Evolutionary conservation across 768 basidiomycete species (phyloP).

Genomic region (button mushroom (Agaricus bisporus)): DNA sequence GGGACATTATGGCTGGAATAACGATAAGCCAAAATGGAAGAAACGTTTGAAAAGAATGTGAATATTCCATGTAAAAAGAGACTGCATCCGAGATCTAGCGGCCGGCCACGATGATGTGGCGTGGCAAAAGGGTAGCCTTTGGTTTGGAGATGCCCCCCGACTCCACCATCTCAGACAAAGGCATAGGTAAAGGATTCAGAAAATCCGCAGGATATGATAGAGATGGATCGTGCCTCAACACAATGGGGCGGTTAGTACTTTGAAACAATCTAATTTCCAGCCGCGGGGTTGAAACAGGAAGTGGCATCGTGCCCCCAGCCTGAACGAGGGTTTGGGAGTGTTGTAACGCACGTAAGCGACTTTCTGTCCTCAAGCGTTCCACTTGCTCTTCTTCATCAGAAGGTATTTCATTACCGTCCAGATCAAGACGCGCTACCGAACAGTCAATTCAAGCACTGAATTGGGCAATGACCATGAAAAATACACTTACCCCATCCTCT

Average conservation of each 20-base stretch:
- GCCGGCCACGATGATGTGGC: constrained; percentile 34
- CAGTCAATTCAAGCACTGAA: constrained; percentile 2
- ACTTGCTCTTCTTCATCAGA: constrained; percentile 57
- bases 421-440: constrained; percentile 37
- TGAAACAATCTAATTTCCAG: constrained; percentile 5
- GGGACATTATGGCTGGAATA: not conserved
- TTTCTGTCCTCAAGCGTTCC: constrained; percentile 45
- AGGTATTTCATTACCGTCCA: constrained; percentile 60
- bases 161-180: constrained; percentile 44
- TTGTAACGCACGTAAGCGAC: constrained; percentile 31
- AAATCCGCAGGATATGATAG: constrained; percentile 13
- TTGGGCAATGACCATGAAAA: constrained; percentile 3
- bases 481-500: constrained; percentile 41
- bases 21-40: not conserved
- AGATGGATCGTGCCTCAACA: constrained; percentile 10
- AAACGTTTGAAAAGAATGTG: constrained; percentile 2
- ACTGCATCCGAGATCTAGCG: constrained; percentile 19
- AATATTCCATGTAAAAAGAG: constrained; percentile 4
- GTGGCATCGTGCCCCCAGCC: not conserved
- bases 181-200: constrained; percentile 51
- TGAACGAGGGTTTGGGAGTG: constrained; percentile 8
- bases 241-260: constrained; percentile 4
- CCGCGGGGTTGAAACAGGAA: not conserved
- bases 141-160: constrained; percentile 15
- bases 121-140: constrained; percentile 25